These are phyloP conservation scores for Candida methanosorbosa DNA, from an alignment of 805 yeast species.

Conservation along the genomic window DNA sequence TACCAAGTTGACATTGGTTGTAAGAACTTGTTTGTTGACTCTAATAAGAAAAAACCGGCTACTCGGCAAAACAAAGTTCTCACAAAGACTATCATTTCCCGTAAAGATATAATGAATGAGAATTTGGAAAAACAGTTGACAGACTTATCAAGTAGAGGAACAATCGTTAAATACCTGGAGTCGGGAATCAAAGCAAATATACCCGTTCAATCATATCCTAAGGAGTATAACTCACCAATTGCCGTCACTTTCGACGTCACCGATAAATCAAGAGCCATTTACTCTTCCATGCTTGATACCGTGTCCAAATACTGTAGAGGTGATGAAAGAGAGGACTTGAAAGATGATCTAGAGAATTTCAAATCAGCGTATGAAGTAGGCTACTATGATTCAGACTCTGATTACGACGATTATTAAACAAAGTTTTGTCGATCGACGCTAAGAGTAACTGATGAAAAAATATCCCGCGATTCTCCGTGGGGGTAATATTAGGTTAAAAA, in stretches of 20 bases:
- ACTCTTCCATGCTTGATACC: slow-evolving; percentile 15
- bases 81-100: slow-evolving; percentile 17
- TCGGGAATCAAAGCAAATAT: slow-evolving; percentile 4
- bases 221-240: slow-evolving; percentile 7
- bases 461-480: too few species aligned
- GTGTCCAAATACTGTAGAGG: slow-evolving; percentile 20
- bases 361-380: slow-evolving; percentile 44
- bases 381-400: slow-evolving; percentile 37
- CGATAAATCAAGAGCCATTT: slow-evolving; percentile 13
- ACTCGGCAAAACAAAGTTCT: slow-evolving; percentile 13
- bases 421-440: too few species aligned
- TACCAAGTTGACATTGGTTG: background rate
- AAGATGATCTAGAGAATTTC: slow-evolving; percentile 36
- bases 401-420: too few species aligned
- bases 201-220: slow-evolving; percentile 25
- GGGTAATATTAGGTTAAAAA: too few species aligned
- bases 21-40: background rate
- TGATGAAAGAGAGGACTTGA: slow-evolving; percentile 47
- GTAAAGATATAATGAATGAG: slow-evolving; percentile 4
- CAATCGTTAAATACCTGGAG: slow-evolving; percentile 8
- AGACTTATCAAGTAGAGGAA: slow-evolving; percentile 8
- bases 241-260: slow-evolving; percentile 13
- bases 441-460: too few species aligned
- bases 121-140: slow-evolving; percentile 1
- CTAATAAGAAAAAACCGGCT: background rate